Evolutionary conservation across 2,329 filamentous ascomycete genomes (phyloP).

Genomic region (Stachybotrys chartarum): DNA sequence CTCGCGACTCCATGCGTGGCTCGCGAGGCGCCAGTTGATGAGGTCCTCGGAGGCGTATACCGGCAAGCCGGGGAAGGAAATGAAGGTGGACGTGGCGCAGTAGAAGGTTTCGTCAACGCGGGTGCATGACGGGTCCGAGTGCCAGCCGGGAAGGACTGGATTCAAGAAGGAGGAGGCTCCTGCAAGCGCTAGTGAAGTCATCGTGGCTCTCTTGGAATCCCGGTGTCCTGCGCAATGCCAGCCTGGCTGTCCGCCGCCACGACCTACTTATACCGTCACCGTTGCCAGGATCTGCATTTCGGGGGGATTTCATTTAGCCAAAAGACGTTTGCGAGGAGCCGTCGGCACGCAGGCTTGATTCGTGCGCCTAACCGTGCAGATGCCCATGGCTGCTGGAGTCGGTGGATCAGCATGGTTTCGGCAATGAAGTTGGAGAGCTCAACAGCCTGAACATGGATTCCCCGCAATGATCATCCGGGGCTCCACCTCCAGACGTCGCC

Average conservation of each 20-base stretch:
- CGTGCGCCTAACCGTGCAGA: not conserved
- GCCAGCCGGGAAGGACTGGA: constrained; percentile 41
- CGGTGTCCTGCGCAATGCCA: not conserved
- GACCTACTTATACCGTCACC: not conserved
- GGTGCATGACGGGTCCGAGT: constrained; percentile 41
- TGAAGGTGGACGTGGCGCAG: constrained; percentile 44
- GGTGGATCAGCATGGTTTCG: not conserved
- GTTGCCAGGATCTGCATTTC: not conserved
- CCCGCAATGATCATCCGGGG: not conserved
- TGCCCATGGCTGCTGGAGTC: not conserved
- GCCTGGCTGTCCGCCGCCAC: not conserved
- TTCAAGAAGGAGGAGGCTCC: constrained; percentile 19
- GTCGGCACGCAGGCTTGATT: not conserved
- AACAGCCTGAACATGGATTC: not conserved
- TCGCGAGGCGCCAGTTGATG: constrained; percentile 37
- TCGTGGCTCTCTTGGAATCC: not conserved
- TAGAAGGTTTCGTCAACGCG: constrained; percentile 40
- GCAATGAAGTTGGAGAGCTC: not conserved
- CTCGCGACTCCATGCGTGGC: constrained; percentile 32
- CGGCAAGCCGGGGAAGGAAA: constrained; percentile 43
- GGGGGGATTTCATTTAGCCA: not conserved
- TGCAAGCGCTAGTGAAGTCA: not conserved
- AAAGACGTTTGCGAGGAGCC: not conserved
- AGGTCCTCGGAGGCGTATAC: constrained; percentile 46
- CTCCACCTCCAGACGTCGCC: no score